Evolutionary conservation across 2,329 filamentous ascomycete species (phyloP).

Genomic region (Xylaria sp.): DNA sequence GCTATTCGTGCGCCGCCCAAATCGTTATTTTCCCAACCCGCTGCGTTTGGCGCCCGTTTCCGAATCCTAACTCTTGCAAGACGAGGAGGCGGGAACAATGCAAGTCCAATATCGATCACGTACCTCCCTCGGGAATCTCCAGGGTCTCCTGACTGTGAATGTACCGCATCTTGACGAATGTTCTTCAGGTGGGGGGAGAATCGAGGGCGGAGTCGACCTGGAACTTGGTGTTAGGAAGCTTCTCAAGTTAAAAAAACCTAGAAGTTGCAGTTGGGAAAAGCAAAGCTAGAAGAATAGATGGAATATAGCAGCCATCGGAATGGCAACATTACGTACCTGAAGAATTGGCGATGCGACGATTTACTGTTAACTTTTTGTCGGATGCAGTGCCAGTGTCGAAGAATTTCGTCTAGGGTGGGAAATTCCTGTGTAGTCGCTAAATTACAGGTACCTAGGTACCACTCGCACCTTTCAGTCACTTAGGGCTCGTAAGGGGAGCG

Average conservation of each 20-base stretch:
- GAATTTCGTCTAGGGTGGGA: constrained; percentile 38
- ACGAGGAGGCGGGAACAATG: not conserved
- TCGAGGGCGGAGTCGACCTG: constrained; percentile 46
- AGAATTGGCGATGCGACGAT: constrained; percentile 41
- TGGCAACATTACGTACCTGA: constrained; percentile 35
- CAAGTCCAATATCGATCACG: constrained; percentile 49
- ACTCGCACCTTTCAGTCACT: constrained; percentile 22
- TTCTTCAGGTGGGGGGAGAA: constrained; percentile 47
- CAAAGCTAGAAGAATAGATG: not conserved
- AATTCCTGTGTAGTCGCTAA: constrained; percentile 43
- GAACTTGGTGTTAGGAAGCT: constrained; percentile 17
- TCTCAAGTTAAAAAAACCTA: not conserved
- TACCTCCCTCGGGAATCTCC: constrained; percentile 95
- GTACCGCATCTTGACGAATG: constrained; percentile 94
- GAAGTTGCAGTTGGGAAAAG: not conserved
- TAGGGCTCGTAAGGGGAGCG: constrained; percentile 30
- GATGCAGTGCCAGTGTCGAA: constrained; percentile 35
- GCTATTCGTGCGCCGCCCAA: constrained; percentile 6
- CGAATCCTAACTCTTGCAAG: constrained; percentile 16
- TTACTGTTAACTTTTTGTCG: constrained; percentile 38
- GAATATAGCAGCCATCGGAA: not conserved
- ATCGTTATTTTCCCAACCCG: not conserved
- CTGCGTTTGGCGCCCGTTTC: constrained; percentile 1
- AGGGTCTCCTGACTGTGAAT: constrained; percentile 98
- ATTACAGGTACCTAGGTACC: constrained; percentile 37